Base-by-base conservation (phyloP, 257 asterid species). In the Knoxia roxburghii region DNA sequence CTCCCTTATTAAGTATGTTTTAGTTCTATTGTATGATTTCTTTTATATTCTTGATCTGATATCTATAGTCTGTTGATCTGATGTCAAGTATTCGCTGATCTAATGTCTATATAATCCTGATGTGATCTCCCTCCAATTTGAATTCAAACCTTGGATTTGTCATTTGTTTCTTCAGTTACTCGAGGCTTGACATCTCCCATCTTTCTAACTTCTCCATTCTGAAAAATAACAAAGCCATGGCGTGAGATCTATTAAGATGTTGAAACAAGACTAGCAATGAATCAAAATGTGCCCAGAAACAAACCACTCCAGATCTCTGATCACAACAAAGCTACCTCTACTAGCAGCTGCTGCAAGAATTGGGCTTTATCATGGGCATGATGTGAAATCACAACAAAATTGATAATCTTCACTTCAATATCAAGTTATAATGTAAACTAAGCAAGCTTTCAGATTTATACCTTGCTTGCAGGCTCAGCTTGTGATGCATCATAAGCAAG, bases 201-300 rank as follows among this genome's bases (percentile, higher is more conserved):
- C 75, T 76, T 89, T 79, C 90, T 89, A 33, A 86, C 58, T 77
- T 87, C 96, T 64, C 93, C 96, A 74, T 87, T 87, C 96, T 89
- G 49, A 24, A 72, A 78, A 59, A 23, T 15, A 6, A 41, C 11
- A 15, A 3, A 41, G 10, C 12, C 41, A 65, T 24, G 9, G 35
- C 29, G 18, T 23, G 43, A 11, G 37, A 27, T 37, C 10, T 30
- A 40, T 18, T 5, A 37, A 67, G 46, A 41, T 11, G 26, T 41
- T 46, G 29, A 48, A 67, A 60, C 55, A 13, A n/a, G n/a, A n/a
- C n/a, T n/a, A 60, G 40, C 65, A 68, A 56, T 48, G 64, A 13
- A 27, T 43, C 61, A 9, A 53, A 45, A 70, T 24, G n/a, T n/a
- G n/a, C n/a, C n/a, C n/a, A n/a, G n/a, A n/a, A n/a, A 77, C 95